Evolutionary conservation across 2,329 filamentous ascomycete species (phyloP), one percentile per base, ranked within the genome.

Genomic region (Capronia epimyces): DNA sequence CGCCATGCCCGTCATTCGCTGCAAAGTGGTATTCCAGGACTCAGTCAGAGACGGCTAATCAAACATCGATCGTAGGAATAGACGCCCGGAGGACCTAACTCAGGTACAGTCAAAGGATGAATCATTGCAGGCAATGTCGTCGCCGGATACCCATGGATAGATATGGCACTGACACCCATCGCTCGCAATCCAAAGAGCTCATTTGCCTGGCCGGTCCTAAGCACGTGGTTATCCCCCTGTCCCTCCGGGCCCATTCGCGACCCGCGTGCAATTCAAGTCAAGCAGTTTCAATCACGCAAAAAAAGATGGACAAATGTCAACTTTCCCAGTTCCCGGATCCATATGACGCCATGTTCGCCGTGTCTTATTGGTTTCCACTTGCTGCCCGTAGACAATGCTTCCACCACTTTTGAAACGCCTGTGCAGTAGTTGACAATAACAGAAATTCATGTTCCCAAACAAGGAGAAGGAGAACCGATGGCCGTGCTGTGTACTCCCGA

Each of bases 381-480:
- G 31, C 18, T 18, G 31, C 20, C n/a, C 37, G 46, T 50, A 22
- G 37, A 53, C 13, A 24, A 29, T 43, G 13, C 12, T n/a, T 32
- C 16, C 24, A 24, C 34, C 10, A 36, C 27, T 46, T 43, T 41
- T 45, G 34, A 21, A 55, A 52, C 53, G 49, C 49, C 53, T 20
- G 39, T 40, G 45, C 42, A 55, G 27, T 49, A 45, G 46, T 43
- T 31, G 8, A 10, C 3, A 16, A 34, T 5, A 43, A 47, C 25
- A 49, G 45, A 46, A 44, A 32, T 52, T 12, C 41, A 32, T 8
- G 41, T 31, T 9, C 24, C 24, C 3, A 16, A 15, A 25, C 8
- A 32, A 43, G 9, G 34, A 42, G 41, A 18, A 34, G 21, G 31
- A 20, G 13, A 13, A 16, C 36, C 27, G 32, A 34, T 40, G 42